Base-by-base conservation (phyloP, 2,329 filamentous ascomycete genomes). In the Aureobasidium namibiae region DNA sequence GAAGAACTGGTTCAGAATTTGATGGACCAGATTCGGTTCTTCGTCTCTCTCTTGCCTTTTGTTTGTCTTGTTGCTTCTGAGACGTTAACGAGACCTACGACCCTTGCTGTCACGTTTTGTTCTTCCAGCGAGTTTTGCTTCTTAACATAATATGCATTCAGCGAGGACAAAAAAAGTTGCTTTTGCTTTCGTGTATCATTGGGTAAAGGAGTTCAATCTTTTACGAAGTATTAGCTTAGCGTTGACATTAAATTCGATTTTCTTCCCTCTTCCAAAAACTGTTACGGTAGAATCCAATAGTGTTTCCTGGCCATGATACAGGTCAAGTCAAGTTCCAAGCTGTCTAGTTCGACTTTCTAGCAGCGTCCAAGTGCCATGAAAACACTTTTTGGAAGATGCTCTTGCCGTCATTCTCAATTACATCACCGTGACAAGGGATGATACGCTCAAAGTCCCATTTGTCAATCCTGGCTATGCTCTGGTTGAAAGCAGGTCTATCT, bases 361-460 rank as follows among this genome's bases (percentile, higher is more conserved):
- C 69, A 49, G 71, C 75, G 59, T 82, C 76, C 68, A 95, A 70
- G 76, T 95, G 89, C 91, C 92, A 96, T 67, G 82, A 81, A 74
- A 95, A 90, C 13, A 95, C 79, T 72, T 88, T 89, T 67, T 81
- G 76, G 65, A 92, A 95, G 16, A 89, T 77, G 11, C 80, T 81
- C 78, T 95, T 96, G 10, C 82, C 91, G 3, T 79, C 82, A 1
- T 70, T 80, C 71, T 94, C 87, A 64, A 97, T 85, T 16, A 89
- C 86, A 75, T 99, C 94, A 9, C 94, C 94, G 74, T 99, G 94
- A 71, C 92, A 97, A 0, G 92, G 91, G 61, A 99, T 85, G 53
- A 97, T 79, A 39, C 85, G 85, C 64, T 87, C 83, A 70, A 96
- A 96, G 61, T 92, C 87, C 92, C 92, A 99, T 58, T 73, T 70